These are phyloP conservation scores for Triticum turgidum DNA, from an alignment of 176 grass and related monocot genomes.

Conservation along the genomic window DNA sequence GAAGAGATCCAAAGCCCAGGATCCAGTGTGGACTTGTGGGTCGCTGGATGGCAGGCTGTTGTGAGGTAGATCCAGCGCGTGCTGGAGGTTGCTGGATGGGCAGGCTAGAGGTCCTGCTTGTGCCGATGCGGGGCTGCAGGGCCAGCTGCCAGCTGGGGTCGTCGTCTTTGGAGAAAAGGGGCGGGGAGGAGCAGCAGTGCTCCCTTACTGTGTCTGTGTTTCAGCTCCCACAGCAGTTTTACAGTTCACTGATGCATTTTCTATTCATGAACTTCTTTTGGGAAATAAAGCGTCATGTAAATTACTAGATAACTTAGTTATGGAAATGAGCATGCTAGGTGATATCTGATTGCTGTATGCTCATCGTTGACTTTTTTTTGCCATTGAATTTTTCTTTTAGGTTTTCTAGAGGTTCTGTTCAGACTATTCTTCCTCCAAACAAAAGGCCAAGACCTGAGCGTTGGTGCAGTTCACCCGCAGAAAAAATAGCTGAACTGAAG, in stretches of 20 bases:
- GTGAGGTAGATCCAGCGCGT: not conserved
- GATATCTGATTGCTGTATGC: not conserved
- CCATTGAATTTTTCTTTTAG: constrained; percentile 46
- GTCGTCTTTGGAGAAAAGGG: not conserved
- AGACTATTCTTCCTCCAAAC: constrained; percentile 64
- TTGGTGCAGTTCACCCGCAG: constrained; percentile 66
- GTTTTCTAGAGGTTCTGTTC: constrained; percentile 66
- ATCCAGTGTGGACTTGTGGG: not conserved
- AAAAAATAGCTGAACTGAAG: constrained; percentile 52
- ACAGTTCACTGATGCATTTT: not conserved
- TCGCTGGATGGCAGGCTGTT: not conserved
- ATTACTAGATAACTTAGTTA: not conserved
- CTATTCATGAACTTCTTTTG: not conserved
- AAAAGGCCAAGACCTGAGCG: constrained; percentile 52
- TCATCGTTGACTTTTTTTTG: constrained; percentile 11
- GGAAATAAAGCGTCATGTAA: not conserved
- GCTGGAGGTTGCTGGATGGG: not conserved
- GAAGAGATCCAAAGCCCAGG: not conserved
- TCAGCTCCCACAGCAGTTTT: not conserved
- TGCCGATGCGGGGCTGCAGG: not conserved
- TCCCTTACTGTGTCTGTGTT: not conserved
- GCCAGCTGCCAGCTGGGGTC: not conserved
- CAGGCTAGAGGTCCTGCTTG: not conserved
- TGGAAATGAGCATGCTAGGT: not conserved
- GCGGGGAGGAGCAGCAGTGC: not conserved